Conservation (phyloP, 768 basidiomycete genomes). For the Cantharellus anzutake region DNA sequence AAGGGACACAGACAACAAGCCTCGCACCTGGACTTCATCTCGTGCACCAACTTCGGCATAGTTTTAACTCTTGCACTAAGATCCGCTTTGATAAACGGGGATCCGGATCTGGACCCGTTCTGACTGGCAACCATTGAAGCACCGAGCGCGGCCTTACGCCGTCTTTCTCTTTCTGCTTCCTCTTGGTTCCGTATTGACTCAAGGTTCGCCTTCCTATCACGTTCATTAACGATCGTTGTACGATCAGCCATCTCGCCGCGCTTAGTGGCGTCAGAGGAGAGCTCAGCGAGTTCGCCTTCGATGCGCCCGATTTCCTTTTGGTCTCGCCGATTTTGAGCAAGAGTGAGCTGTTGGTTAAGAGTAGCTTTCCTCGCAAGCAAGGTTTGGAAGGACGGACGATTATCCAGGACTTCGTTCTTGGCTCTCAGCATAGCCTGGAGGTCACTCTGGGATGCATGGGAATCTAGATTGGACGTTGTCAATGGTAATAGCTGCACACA, state of each 20-base stretch:
- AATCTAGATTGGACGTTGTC: background rate
- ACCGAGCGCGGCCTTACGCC: constrained; percentile 21
- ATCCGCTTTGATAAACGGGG: constrained; percentile 4
- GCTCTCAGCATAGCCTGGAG: constrained; percentile 59
- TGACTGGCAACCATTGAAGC: constrained; percentile 23
- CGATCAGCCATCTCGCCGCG: background rate
- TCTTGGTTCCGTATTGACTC: constrained; percentile 52
- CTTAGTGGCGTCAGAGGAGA: constrained; percentile 36
- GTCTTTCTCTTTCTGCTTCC: constrained; percentile 13
- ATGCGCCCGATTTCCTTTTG: constrained; percentile 37
- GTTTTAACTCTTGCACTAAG: constrained; percentile 46
- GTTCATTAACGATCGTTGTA: constrained; percentile 63
- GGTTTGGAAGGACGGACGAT: constrained; percentile 17
- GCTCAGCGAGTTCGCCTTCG: constrained; percentile 45
- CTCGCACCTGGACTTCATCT: constrained; percentile 36
- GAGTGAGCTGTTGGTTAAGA: constrained; percentile 47
- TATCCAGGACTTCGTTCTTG: constrained; percentile 26
- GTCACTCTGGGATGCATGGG: constrained; percentile 39
- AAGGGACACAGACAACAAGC: background rate
- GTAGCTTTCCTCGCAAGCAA: constrained; percentile 24
- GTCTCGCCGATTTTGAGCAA: constrained; percentile 63
- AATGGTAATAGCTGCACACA: constrained; percentile 17
- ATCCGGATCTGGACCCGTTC: background rate
- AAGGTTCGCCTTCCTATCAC: constrained; percentile 68
- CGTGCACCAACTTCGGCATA: constrained; percentile 36